phyloP scores from a whole-genome alignment of 495 filamentous ascomycete species.

The Elasticomyces elasticus region DNA sequence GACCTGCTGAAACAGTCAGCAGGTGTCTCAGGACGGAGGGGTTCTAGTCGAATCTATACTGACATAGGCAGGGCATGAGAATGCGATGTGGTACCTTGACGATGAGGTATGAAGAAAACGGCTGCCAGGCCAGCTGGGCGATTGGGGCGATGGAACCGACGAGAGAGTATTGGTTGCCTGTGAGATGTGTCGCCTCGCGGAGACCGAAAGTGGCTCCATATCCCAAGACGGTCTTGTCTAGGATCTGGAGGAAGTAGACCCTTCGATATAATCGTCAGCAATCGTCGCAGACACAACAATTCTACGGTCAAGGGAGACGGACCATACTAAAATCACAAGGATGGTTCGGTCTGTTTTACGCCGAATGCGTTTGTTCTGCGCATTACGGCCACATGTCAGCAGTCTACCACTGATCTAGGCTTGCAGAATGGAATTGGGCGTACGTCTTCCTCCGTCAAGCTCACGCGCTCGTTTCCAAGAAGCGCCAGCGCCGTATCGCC shows the following conservation, averaged over 20 bases:
- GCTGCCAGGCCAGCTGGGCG: conserved; percentile 57
- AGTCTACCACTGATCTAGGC: neutral
- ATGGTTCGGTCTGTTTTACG: conserved; percentile 54
- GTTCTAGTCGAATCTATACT: too few species aligned
- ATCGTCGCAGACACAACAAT: too few species aligned
- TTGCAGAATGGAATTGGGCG: neutral
- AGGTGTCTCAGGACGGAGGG: too few species aligned
- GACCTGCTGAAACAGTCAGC: too few species aligned
- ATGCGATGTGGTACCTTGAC: conserved; percentile 57
- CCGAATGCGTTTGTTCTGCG: conserved; percentile 43
- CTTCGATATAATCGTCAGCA: neutral
- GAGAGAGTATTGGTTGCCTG: conserved; percentile 51
- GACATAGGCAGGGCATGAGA: conserved; percentile 50
- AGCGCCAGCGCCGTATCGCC: conserved; percentile 12
- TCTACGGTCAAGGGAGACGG: conserved; percentile 53
- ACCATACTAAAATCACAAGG: conserved; percentile 50
- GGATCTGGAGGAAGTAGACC: conserved; percentile 38
- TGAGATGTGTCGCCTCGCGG: conserved; percentile 42
- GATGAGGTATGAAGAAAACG: conserved; percentile 54
- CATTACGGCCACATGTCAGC: neutral
- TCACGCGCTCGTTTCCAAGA: conserved; percentile 14
- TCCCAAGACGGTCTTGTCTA: conserved; percentile 56
- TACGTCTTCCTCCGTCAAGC: conserved; percentile 19
- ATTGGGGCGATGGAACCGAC: conserved; percentile 53
- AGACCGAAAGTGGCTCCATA: conserved; percentile 57